Percentiles rank a stretch among this genome's conserved stretches.
Conservation (phyloP, 2,329 filamentous ascomycete species). For the Emergomyces africanus region DNA sequence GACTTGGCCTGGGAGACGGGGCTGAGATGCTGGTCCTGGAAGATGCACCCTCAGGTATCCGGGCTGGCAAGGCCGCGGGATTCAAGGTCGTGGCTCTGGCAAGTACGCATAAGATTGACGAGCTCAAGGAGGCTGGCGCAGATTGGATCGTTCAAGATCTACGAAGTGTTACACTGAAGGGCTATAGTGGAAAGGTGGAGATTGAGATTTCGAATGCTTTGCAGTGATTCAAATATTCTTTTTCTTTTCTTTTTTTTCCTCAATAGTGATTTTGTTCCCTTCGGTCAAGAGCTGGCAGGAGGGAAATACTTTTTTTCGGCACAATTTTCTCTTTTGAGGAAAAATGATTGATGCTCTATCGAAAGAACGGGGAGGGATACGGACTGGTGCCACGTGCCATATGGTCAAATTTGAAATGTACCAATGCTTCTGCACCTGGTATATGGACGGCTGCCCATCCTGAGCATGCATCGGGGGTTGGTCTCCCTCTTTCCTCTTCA, state of each 20-base stretch:
- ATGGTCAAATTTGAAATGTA: background rate
- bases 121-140: slow-evolving; percentile 62
- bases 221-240: slow-evolving; percentile 14
- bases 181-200: slow-evolving; percentile 46
- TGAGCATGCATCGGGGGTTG: background rate
- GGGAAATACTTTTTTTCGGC: background rate
- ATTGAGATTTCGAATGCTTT: slow-evolving; percentile 54
- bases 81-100: slow-evolving; percentile 74
- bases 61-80: slow-evolving; percentile 70
- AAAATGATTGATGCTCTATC: background rate
- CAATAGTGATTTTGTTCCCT: background rate
- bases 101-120: slow-evolving; percentile 65
- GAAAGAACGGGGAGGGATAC: too few species aligned
- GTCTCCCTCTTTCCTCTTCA: background rate
- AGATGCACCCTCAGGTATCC: slow-evolving; percentile 77
- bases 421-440: background rate
- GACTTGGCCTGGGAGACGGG: slow-evolving; percentile 39
- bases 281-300: background rate
- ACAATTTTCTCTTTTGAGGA: background rate
- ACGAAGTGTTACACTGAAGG: slow-evolving; percentile 53
- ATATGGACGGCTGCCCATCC: background rate
- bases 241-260: too few species aligned
- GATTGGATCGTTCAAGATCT: slow-evolving; percentile 81
- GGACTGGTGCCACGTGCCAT: background rate
- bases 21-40: slow-evolving; percentile 63